Evolutionary conservation across 2,329 filamentous ascomycete species (phyloP), one percentile per base, ranked within the genome.

Genomic region (Cladosporium sp.): DNA sequence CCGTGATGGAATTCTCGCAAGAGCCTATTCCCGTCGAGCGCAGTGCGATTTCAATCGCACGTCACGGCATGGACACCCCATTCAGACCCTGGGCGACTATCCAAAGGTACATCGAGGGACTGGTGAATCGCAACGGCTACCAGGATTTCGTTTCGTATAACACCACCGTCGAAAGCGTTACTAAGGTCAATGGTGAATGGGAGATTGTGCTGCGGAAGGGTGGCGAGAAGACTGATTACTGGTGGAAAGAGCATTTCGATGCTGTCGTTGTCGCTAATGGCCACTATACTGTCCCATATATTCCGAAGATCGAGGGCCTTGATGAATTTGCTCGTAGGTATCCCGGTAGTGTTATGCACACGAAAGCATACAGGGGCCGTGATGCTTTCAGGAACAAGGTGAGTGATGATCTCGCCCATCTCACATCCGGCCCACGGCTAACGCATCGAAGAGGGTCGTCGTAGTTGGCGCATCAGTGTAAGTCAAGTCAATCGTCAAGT

Each of bases 1-100:
- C 74, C 2, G 71, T 80, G 0, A 86, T 86, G 84, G 71, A 75
- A 13, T 86, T 80, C 62, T 77, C 74, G 0, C 72, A 80, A 53
- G 80, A 83, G 48, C 69, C 72, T 0, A 79, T 84, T 12, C 74
- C 80, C 0, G 61, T 63, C 0, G 64, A 71, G 38, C 63, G 68
- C 20, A 73, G 70, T 12, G 58, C 72, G 38, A 64, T 64, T 51
- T 73, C 71, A 15, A 67, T 77, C 45, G 55, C 67, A 19, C 60
- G 75, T 20, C 79, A 86, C 54, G 82, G 83, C 3, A 58, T 70
- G 0, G 70, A 80, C 15, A 81, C 80, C 0, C 83, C 83, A 0
- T 86, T 86, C 56, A 70, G 83, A 0, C 79, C 83, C 55, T 83
- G 83, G 68, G 72, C 72, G 3, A 73, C 82, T 2, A 74, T 86